These are phyloP conservation scores for Paralagenidium karlingii DNA, from an alignment of 352 stramenopile genomes.

Conservation along the genomic window DNA sequence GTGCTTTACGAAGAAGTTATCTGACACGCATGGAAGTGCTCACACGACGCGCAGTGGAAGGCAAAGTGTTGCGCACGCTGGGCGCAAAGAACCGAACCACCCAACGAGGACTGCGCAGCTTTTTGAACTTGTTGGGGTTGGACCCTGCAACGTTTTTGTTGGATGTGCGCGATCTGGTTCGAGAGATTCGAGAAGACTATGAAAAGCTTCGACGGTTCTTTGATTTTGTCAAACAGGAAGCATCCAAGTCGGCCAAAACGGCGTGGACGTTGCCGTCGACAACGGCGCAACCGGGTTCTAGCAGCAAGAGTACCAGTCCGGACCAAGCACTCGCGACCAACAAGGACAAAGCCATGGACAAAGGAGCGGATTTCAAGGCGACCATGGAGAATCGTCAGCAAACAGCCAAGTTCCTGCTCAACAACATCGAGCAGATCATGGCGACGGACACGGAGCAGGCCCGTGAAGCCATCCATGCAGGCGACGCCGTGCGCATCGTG, in stretches of 20 bases:
- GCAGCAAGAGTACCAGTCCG: too few species aligned
- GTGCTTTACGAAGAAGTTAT: slow-evolving; percentile 55
- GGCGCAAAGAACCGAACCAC: slow-evolving; percentile 41
- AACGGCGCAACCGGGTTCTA: too few species aligned
- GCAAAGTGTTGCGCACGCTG: slow-evolving; percentile 36
- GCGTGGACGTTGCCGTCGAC: slow-evolving; percentile 24
- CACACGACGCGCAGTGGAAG: slow-evolving; percentile 39
- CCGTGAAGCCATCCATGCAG: slow-evolving; percentile 18
- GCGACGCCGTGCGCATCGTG: slow-evolving; percentile 62
- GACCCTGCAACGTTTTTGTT: slow-evolving; percentile 65
- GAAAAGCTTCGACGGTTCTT: slow-evolving; percentile 48
- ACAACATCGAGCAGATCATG: slow-evolving; percentile 47
- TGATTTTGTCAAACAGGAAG: slow-evolving; percentile 32
- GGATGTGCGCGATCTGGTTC: slow-evolving; percentile 41
- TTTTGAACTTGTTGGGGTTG: slow-evolving; percentile 65
- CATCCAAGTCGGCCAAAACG: too few species aligned
- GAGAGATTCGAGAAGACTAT: slow-evolving; percentile 63
- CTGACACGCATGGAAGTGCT: slow-evolving; percentile 70
- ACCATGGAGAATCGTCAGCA: too few species aligned
- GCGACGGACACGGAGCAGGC: slow-evolving; percentile 21
- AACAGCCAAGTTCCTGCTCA: slow-evolving; percentile 40
- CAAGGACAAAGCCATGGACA: slow-evolving; percentile 3
- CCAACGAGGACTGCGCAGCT: slow-evolving; percentile 42
- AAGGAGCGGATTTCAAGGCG: slow-evolving; percentile 4
- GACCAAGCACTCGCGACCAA: too few species aligned